A percentile compares a stretch with the other conserved stretches of the same genome.
phyloP scores from a whole-genome alignment of 129 eudicot genomes.

The Lonicera japonica region DNA sequence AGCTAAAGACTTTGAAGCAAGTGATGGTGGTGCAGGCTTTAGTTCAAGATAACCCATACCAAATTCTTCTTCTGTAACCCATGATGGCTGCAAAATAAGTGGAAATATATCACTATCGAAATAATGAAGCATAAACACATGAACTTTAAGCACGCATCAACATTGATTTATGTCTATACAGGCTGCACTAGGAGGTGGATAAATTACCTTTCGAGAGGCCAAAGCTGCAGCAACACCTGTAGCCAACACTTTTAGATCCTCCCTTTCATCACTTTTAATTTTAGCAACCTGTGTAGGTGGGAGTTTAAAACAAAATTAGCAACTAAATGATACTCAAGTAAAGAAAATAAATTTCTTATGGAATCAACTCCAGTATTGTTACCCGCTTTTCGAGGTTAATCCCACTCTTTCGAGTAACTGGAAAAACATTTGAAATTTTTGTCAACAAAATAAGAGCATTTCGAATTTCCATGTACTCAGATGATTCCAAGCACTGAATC shows the following conservation, averaged over 20 bases:
- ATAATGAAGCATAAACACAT: not conserved
- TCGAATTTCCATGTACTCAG: conserved; percentile 96
- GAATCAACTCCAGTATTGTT: conserved; percentile 15
- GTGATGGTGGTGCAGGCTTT: conserved; percentile 52
- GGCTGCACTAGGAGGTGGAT: too few relatives aligned
- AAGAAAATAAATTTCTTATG: conserved; percentile 3
- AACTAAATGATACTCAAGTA: not conserved
- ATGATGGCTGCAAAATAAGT: conserved; percentile 59
- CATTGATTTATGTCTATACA: too few relatives aligned
- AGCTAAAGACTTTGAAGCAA: conserved; percentile 46
- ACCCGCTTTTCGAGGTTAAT: conserved; percentile 98
- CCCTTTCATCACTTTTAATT: conserved; percentile 91
- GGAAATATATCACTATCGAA: not conserved
- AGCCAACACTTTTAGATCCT: conserved; percentile 97
- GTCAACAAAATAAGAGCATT: conserved; percentile 93
- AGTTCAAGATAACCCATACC: conserved; percentile 94
- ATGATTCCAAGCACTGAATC: conserved; percentile 94
- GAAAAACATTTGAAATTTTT: conserved; percentile 85
- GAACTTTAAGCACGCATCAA: not conserved
- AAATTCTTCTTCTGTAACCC: conserved; percentile 99
- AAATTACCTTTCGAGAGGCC: conserved; percentile 94
- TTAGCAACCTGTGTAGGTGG: conserved; percentile 67
- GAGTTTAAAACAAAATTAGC: not conserved
- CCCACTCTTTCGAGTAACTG: conserved; percentile 97
- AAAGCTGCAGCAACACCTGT: conserved; percentile 99